Evolutionary conservation across 2,329 filamentous ascomycete species (phyloP).

Genomic region (Furcasterigmium furcatum): DNA sequence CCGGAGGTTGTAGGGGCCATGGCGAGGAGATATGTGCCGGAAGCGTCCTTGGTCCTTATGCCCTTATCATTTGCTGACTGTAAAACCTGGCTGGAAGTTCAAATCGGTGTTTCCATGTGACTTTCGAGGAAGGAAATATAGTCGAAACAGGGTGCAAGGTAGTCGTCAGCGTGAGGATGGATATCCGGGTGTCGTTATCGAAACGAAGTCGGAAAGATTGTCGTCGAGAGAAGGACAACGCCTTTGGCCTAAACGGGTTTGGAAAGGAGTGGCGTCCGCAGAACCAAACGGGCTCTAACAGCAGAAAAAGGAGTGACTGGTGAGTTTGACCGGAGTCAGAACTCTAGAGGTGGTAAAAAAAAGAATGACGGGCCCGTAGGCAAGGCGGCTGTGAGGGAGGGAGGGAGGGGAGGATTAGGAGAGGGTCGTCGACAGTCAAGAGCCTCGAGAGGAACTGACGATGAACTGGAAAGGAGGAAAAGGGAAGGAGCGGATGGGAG

Average conservation of each 20-base stretch:
- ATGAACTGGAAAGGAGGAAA: constrained; percentile 15
- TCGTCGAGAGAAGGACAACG: neutral
- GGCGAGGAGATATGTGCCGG: neutral
- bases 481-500: constrained; percentile 5
- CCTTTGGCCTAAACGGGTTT: neutral
- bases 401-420: neutral
- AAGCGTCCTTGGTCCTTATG: too few relatives aligned
- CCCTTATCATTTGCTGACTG: too few relatives aligned
- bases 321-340: constrained; percentile 14
- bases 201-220: neutral
- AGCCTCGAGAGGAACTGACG: constrained; percentile 25
- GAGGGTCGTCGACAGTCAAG: constrained; percentile 29
- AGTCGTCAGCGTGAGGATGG: too few relatives aligned
- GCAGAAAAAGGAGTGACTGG: constrained; percentile 27
- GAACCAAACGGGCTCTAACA: constrained; percentile 5
- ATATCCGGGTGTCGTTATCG: too few relatives aligned
- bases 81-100: too few relatives aligned
- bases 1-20: neutral
- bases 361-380: constrained; percentile 57
- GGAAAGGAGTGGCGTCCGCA: constrained; percentile 10
- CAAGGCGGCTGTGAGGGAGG: constrained; percentile 36
- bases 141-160: neutral
- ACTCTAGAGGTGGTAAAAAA: constrained; percentile 23
- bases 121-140: neutral
- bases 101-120: too few relatives aligned